phyloP scores from a whole-genome alignment of 352 stramenopile genomes.

The Globisporangium recalcitrans region DNA sequence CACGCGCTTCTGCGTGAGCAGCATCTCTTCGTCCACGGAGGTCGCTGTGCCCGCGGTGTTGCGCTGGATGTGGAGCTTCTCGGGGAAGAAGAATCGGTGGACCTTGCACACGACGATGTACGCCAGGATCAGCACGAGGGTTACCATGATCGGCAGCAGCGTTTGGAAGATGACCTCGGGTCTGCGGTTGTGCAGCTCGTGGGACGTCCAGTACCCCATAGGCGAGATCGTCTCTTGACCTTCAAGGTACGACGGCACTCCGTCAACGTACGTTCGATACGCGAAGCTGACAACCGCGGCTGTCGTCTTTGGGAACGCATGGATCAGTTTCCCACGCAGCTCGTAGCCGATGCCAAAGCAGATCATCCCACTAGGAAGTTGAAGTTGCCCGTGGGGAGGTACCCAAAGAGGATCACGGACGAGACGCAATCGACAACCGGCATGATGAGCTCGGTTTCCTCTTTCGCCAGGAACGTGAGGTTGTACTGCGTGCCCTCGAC shows the following conservation, averaged over 20 bases:
- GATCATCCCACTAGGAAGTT: constrained; percentile 24
- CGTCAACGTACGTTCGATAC: background rate
- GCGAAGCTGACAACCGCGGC: background rate
- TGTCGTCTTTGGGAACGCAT: background rate
- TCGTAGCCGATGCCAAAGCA: background rate
- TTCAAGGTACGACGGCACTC: background rate
- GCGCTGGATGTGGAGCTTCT: background rate
- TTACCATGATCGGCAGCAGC: background rate
- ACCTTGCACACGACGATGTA: background rate
- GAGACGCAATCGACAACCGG: constrained; percentile 40
- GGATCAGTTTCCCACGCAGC: background rate
- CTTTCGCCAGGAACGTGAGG: constrained; percentile 19
- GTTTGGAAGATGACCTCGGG: background rate
- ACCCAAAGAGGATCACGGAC: constrained; percentile 16
- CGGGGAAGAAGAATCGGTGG: background rate
- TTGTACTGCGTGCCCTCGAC: constrained; percentile 29
- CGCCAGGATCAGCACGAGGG: background rate
- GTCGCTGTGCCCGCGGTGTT: background rate
- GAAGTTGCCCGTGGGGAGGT: constrained; percentile 18
- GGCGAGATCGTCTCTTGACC: constrained; percentile 6
- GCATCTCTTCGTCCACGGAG: background rate
- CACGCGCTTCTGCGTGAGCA: constrained; percentile 13
- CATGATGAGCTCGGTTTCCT: constrained; percentile 32
- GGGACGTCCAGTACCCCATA: background rate
- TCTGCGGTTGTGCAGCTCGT: background rate